Evolutionary conservation across 805 yeast genomes (phyloP).

Genomic region (Candida loeiensis): DNA sequence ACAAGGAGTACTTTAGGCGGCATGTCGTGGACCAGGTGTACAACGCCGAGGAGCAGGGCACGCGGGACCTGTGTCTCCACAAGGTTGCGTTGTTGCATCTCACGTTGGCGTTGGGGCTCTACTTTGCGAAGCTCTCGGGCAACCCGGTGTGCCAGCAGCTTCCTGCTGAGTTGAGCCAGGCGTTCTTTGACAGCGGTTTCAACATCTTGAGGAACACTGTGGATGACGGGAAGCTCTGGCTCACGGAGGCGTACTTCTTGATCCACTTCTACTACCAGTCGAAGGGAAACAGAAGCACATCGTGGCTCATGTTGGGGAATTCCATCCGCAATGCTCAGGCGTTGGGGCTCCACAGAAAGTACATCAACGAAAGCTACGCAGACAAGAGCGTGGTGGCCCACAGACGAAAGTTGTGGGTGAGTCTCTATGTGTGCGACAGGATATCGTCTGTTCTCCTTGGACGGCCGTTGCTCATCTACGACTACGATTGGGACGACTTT

Average conservation of each 20-base stretch:
- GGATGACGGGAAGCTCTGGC: slow-evolving; percentile 42
- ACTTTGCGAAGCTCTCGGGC: slow-evolving; percentile 31
- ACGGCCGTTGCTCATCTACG: slow-evolving; percentile 32
- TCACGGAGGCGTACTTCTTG: slow-evolving; percentile 38
- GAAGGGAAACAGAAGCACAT: slow-evolving; percentile 36
- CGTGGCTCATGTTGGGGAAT: slow-evolving; percentile 43
- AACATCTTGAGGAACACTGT: slow-evolving; percentile 26
- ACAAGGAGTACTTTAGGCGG: slow-evolving; percentile 28
- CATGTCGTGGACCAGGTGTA: slow-evolving; percentile 29
- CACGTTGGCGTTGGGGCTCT: slow-evolving; percentile 39
- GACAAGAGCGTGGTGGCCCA: slow-evolving; percentile 23
- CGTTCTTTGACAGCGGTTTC: slow-evolving; percentile 35
- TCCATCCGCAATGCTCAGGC: slow-evolving; percentile 43
- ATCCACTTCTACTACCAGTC: slow-evolving; percentile 39
- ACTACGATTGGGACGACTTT: slow-evolving; percentile 38
- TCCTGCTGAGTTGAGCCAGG: slow-evolving; percentile 19
- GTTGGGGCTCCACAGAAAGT: slow-evolving; percentile 38
- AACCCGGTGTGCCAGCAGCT: slow-evolving; percentile 20
- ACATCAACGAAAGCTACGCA: slow-evolving; percentile 35
- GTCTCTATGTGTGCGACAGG: slow-evolving; percentile 32
- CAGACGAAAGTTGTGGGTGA: slow-evolving; percentile 34
- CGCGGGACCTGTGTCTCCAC: slow-evolving; percentile 13
- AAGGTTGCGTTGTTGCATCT: slow-evolving; percentile 34
- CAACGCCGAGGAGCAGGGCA: slow-evolving; percentile 18
- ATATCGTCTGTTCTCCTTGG: slow-evolving; percentile 34